A percentile compares a stretch with the other conserved stretches of the same genome.
Evolutionary conservation across 148 eudicot genomes (phyloP).

Genomic region (Cornus suecica): DNA sequence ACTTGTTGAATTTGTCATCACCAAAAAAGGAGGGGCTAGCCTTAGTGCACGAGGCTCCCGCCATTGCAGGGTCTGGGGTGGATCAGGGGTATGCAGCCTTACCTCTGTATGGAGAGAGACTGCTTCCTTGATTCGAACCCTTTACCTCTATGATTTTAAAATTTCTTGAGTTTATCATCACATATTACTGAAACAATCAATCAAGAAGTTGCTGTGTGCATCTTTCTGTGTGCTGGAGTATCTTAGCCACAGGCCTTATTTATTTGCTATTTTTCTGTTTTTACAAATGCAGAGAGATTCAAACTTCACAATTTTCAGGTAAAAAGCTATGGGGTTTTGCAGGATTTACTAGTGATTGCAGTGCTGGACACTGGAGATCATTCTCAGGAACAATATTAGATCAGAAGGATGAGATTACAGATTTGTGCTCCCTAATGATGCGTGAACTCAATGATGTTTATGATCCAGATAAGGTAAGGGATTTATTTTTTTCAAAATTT

Average conservation of each 20-base stretch:
- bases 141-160: too few relatives aligned
- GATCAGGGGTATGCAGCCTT: too few relatives aligned
- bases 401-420: conserved; percentile 58
- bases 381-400: conserved; percentile 51
- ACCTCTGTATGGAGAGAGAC: too few relatives aligned
- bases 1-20: conserved; percentile 7
- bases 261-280: background rate
- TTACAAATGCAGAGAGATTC: conserved; percentile 4
- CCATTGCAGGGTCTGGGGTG: too few relatives aligned
- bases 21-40: too few relatives aligned
- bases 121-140: too few relatives aligned
- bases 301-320: conserved; percentile 30
- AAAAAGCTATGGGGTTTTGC: conserved; percentile 50
- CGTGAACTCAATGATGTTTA: conserved; percentile 51
- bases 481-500: background rate
- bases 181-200: background rate
- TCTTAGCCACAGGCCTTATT: background rate
- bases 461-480: conserved; percentile 59
- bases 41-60: too few relatives aligned
- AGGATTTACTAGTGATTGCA: conserved; percentile 60
- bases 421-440: conserved; percentile 64
- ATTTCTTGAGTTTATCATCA: conserved; percentile 11
- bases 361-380: conserved; percentile 48
- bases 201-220: background rate
- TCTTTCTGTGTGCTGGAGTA: background rate